Evolutionary conservation across 2,329 filamentous ascomycete genomes (phyloP).

Genomic region (Scopulariopsis brevicaulis): DNA sequence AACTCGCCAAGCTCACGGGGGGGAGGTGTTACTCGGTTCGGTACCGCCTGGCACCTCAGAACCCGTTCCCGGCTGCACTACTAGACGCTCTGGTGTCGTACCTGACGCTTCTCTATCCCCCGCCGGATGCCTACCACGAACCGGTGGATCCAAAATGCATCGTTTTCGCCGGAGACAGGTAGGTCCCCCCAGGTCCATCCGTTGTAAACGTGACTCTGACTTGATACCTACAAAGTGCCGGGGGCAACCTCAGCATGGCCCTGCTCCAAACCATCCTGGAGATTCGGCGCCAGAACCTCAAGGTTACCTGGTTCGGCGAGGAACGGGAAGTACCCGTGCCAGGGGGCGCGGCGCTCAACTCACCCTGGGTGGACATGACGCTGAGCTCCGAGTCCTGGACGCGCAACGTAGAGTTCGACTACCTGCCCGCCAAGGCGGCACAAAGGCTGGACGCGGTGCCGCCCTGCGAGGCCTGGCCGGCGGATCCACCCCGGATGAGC

Average conservation of each 20-base stretch:
- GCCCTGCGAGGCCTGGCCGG: conserved; percentile 46
- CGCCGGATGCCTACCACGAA: conserved; percentile 53
- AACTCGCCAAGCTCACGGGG: conserved; percentile 53
- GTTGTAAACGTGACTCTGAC: neutral
- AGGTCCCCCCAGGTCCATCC: conserved; percentile 7
- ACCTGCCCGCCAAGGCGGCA: conserved; percentile 27
- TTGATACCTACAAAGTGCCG: conserved; percentile 37
- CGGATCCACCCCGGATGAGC: conserved; percentile 37
- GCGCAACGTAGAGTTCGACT: conserved; percentile 19
- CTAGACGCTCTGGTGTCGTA: conserved; percentile 65
- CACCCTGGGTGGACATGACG: conserved; percentile 63
- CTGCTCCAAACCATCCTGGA: conserved; percentile 60
- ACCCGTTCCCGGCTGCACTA: conserved; percentile 63
- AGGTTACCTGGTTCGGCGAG: conserved; percentile 49
- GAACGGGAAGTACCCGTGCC: conserved; percentile 51
- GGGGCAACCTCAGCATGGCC: conserved; percentile 57
- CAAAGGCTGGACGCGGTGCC: conserved; percentile 6
- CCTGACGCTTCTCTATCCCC: conserved; percentile 61
- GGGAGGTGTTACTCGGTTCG: conserved; percentile 62
- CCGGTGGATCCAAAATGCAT: conserved; percentile 55
- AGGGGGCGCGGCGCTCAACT: conserved; percentile 49
- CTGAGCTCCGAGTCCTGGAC: conserved; percentile 30
- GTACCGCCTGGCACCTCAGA: conserved; percentile 64
- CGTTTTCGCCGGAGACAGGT: conserved; percentile 61
- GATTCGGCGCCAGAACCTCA: conserved; percentile 33